Percentiles rank a stretch among this genome's conserved stretches.
These are phyloP conservation scores for Colletotrichum paranaense DNA, from an alignment of 2,329 filamentous ascomycete genomes.

Conservation along the genomic window DNA sequence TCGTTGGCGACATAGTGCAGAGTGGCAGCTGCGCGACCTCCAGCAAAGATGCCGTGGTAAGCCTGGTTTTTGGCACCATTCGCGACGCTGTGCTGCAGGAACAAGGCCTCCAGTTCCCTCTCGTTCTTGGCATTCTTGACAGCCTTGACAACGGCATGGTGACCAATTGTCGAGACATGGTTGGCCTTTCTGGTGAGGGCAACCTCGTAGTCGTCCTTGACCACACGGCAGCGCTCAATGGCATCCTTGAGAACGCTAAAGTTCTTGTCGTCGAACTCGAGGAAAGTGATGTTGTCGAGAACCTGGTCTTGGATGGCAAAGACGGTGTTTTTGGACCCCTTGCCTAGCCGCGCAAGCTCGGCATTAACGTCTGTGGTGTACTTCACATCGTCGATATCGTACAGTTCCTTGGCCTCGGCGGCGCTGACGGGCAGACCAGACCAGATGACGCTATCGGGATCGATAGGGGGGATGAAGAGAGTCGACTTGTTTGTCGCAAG, in stretches of 20 bases:
- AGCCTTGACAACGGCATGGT: slow-evolving; percentile 69
- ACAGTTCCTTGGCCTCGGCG: slow-evolving; percentile 79
- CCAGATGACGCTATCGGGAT: slow-evolving; percentile 94
- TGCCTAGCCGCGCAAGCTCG: slow-evolving; percentile 68
- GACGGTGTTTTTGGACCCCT: slow-evolving; percentile 59
- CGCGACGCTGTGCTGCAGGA: slow-evolving; percentile 80
- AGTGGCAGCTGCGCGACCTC: slow-evolving; percentile 82
- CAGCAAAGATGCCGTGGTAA: slow-evolving; percentile 88
- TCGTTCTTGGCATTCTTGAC: slow-evolving; percentile 79
- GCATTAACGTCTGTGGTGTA: slow-evolving; percentile 80
- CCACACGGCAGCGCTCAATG: slow-evolving; percentile 75
- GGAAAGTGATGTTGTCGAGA: slow-evolving; percentile 76
- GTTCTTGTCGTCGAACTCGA: slow-evolving; percentile 65
- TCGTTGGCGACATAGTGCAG: slow-evolving; percentile 90
- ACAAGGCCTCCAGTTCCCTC: slow-evolving; percentile 83
- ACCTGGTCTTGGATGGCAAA: slow-evolving; percentile 86
- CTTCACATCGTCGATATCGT: slow-evolving; percentile 84
- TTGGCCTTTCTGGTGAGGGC: slow-evolving; percentile 80
- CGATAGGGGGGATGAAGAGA: slow-evolving; percentile 90
- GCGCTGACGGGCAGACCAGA: slow-evolving; percentile 84
- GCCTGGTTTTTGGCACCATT: slow-evolving; percentile 84
- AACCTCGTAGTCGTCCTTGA: slow-evolving; percentile 82
- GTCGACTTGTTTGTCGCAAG: slow-evolving; percentile 78
- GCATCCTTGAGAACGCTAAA: slow-evolving; percentile 63
- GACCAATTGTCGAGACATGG: slow-evolving; percentile 74